phyloP scores from a whole-genome alignment of 306 rosid species.

The Prunus padus region DNA sequence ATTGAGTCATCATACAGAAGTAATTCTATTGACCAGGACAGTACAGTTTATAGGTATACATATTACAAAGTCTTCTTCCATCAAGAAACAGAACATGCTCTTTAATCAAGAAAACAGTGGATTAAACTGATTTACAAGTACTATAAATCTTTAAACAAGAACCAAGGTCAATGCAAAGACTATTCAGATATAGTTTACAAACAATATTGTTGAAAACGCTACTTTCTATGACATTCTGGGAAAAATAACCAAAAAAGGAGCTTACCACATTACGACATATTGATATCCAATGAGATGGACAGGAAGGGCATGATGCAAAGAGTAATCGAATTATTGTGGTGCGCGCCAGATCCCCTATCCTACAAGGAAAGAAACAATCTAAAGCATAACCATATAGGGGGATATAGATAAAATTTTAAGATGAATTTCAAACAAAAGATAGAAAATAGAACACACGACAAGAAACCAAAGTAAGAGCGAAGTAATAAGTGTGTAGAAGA shows the following conservation, averaged over 20 bases:
- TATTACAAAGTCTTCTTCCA: neutral
- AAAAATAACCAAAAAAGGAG: constrained; percentile 12
- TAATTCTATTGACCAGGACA: neutral
- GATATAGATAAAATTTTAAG: neutral
- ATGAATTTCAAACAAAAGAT: neutral
- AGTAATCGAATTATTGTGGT: constrained; percentile 86
- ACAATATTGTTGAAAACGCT: neutral
- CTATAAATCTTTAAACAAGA: neutral
- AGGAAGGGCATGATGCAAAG: constrained; percentile 80
- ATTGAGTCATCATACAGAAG: neutral
- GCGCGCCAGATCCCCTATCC: constrained; percentile 76
- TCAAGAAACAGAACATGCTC: neutral
- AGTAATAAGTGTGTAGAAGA: constrained; percentile 9
- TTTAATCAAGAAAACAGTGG: neutral
- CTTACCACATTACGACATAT: constrained; percentile 88
- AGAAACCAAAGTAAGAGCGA: neutral
- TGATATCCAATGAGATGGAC: constrained; percentile 89
- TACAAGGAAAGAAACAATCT: constrained; percentile 26
- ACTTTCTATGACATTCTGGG: neutral
- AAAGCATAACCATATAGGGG: neutral
- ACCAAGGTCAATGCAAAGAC: neutral
- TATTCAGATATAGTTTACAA: neutral
- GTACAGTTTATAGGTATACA: neutral
- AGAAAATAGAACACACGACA: constrained; percentile 8
- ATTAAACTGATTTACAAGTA: neutral